These are phyloP conservation scores for Saccharomycopsis sp. DNA, from an alignment of 805 yeast genomes.

Conservation along the genomic window DNA sequence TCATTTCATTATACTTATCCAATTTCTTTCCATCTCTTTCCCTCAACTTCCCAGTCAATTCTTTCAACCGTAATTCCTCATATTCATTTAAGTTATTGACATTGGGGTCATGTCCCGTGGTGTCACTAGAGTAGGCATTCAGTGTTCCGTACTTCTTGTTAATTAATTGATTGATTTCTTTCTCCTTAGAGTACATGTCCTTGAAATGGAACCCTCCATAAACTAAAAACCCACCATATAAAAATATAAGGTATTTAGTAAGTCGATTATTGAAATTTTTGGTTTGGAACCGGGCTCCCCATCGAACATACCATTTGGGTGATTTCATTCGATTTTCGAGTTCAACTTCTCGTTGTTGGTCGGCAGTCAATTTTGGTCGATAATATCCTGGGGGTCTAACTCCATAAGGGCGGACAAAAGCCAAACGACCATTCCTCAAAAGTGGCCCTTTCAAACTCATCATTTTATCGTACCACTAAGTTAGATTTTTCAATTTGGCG, in stretches of 20 bases:
- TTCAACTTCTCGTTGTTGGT: conserved; percentile 11
- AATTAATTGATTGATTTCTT: conserved; percentile 41
- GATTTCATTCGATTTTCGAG: conserved; percentile 24
- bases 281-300: conserved; percentile 49
- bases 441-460: not conserved
- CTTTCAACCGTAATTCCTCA: conserved; percentile 55
- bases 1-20: conserved; percentile 50
- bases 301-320: conserved; percentile 33
- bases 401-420: not conserved
- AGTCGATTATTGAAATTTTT: conserved; percentile 53
- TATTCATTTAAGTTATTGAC: conserved; percentile 44
- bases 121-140: conserved; percentile 9
- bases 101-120: conserved; percentile 26
- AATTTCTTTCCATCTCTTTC: conserved; percentile 58
- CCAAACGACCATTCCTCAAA: not conserved
- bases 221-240: conserved; percentile 47
- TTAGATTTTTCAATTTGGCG: too few relatives aligned
- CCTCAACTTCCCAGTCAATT: conserved; percentile 51
- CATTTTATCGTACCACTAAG: too few relatives aligned
- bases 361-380: not conserved
- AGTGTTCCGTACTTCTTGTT: conserved; percentile 30
- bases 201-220: conserved; percentile 61
- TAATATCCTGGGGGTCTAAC: not conserved
- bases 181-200: conserved; percentile 58
- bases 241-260: conserved; percentile 57